These are phyloP conservation scores for Penicillium hordei DNA, from an alignment of 2,329 filamentous ascomycete genomes.

Conservation along the genomic window DNA sequence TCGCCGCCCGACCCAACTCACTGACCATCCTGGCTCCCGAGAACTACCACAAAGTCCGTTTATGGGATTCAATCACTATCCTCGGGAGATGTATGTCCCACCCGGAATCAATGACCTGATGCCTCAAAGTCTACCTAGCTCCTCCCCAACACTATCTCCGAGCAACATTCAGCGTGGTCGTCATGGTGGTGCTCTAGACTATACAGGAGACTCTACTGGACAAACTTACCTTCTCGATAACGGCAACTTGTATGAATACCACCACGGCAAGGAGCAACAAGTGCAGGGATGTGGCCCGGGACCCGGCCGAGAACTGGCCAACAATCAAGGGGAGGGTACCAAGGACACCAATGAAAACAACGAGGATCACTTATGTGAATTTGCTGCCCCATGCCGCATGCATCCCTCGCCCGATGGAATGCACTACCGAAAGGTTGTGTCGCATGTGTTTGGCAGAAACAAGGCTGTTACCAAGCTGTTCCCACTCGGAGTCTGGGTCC, in stretches of 20 bases:
- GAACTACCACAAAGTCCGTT: background rate
- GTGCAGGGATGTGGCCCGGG: background rate
- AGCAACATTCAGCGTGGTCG: background rate
- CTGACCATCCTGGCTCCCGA: no score
- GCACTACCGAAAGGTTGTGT: constrained; percentile 70
- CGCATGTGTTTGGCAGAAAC: constrained; percentile 80
- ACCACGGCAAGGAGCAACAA: background rate
- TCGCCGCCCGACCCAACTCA: background rate
- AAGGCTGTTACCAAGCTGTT: constrained; percentile 73
- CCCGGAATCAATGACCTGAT: background rate
- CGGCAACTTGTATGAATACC: background rate
- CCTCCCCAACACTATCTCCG: background rate
- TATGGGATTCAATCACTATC: background rate
- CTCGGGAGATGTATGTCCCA: background rate
- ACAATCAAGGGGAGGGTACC: background rate
- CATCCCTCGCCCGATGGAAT: constrained; percentile 33
- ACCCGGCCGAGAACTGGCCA: no score
- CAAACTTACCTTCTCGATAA: background rate
- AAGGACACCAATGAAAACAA: background rate
- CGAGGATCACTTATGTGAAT: constrained; percentile 12
- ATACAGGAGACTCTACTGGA: background rate
- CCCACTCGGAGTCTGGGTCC: constrained; percentile 68
- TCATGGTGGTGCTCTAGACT: no score
- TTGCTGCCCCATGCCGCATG: constrained; percentile 16
- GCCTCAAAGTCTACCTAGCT: background rate